Evolutionary conservation across 208 protist species (phyloP).

Genomic region (Trypanosoma platydactyli): DNA sequence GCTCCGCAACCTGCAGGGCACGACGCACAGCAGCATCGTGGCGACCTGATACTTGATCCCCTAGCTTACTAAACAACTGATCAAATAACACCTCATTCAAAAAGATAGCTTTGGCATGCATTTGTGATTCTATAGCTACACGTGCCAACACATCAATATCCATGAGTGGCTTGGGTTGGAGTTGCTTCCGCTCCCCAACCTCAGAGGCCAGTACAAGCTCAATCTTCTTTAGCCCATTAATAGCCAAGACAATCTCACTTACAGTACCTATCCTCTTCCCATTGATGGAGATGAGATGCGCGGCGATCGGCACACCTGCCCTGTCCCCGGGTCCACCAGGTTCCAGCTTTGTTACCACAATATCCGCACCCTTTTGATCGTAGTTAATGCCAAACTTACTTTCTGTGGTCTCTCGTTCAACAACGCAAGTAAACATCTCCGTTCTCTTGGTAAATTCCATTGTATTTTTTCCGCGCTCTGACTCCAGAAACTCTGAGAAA

Average conservation of each 20-base stretch:
- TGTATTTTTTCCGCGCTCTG: slow-evolving; percentile 66
- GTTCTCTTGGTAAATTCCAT: slow-evolving; percentile 41
- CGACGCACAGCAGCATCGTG: slow-evolving; percentile 53
- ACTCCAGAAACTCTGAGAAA: slow-evolving; percentile 87
- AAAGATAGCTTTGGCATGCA: slow-evolving; percentile 89
- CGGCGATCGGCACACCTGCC: slow-evolving; percentile 73
- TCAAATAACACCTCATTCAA: slow-evolving; percentile 88
- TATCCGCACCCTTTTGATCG: slow-evolving; percentile 65
- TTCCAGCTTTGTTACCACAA: slow-evolving; percentile 85
- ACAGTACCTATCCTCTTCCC: slow-evolving; percentile 52
- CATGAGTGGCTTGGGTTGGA: slow-evolving; percentile 63
- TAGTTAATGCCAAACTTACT: slow-evolving; percentile 92
- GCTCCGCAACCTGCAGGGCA: slow-evolving; percentile 62
- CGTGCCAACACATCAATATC: slow-evolving; percentile 66
- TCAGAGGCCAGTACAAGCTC: slow-evolving; percentile 59
- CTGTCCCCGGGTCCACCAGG: slow-evolving; percentile 67
- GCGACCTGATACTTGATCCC: slow-evolving; percentile 31
- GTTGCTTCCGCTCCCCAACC: slow-evolving; percentile 50
- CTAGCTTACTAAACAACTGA: slow-evolving; percentile 48
- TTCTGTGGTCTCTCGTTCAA: slow-evolving; percentile 47
- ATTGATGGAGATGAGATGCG: slow-evolving; percentile 75
- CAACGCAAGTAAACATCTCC: slow-evolving; percentile 48
- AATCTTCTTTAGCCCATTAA: slow-evolving; percentile 70
- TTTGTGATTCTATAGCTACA: slow-evolving; percentile 72
- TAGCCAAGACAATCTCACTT: slow-evolving; percentile 75